phyloP scores from a whole-genome alignment of 2,329 filamentous ascomycete species.

The Pleurostoma richardsiae region DNA sequence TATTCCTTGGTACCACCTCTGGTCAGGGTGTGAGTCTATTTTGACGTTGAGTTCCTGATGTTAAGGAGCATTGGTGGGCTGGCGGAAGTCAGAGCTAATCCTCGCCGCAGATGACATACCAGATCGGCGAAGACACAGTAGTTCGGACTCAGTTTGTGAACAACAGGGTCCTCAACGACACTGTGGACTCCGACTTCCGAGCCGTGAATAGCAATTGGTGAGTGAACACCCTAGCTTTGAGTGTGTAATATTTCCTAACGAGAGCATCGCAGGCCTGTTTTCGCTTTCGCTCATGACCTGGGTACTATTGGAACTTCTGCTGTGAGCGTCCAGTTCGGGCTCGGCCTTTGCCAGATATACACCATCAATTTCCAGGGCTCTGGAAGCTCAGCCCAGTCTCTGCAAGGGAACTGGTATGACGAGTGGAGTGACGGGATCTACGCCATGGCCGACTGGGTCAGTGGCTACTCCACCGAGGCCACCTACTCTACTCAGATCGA shows the following conservation, averaged over 20 bases:
- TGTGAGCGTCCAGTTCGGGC: slow-evolving; percentile 59
- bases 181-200: slow-evolving; percentile 60
- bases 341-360: slow-evolving; percentile 71
- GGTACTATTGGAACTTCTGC: slow-evolving; percentile 29
- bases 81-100: background rate
- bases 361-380: slow-evolving; percentile 72
- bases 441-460: slow-evolving; percentile 69
- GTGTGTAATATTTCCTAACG: no score
- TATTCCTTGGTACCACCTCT: slow-evolving; percentile 68
- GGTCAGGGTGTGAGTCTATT: slow-evolving; percentile 33
- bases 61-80: no score
- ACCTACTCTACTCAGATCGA: slow-evolving; percentile 61
- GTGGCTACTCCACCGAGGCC: slow-evolving; percentile 61
- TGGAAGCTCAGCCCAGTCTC: slow-evolving; percentile 52
- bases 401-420: slow-evolving; percentile 73
- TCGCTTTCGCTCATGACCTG: slow-evolving; percentile 67
- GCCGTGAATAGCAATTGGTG: slow-evolving; percentile 58
- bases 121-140: slow-evolving; percentile 62
- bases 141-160: slow-evolving; percentile 63
- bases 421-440: slow-evolving; percentile 61
- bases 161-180: slow-evolving; percentile 58
- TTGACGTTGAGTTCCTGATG: no score
- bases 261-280: slow-evolving; percentile 57
- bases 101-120: slow-evolving; percentile 52
- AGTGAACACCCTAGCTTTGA: slow-evolving; percentile 1